Conservation (phyloP, 805 yeast species). For the Millerago galiae region DNA sequence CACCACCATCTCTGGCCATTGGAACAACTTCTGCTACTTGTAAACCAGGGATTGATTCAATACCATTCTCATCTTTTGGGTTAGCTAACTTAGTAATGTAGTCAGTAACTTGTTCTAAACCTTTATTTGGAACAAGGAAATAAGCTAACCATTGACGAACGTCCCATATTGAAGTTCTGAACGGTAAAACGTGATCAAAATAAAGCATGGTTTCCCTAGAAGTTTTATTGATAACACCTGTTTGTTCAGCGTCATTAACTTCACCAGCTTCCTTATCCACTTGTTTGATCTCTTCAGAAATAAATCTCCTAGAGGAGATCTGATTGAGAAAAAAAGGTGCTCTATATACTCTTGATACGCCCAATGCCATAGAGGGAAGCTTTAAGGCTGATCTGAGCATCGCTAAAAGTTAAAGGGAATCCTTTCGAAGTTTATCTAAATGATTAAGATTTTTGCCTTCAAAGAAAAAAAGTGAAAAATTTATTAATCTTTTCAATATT, state of each 20-base stretch:
- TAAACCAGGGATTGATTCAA: slow-evolving; percentile 33
- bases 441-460: neutral
- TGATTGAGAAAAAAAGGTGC: neutral
- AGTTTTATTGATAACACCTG: slow-evolving; percentile 50
- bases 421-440: neutral
- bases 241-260: slow-evolving; percentile 44
- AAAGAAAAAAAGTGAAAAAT: neutral
- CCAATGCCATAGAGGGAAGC: neutral
- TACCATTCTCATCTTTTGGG: slow-evolving; percentile 22
- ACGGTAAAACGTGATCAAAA: slow-evolving; percentile 50
- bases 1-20: slow-evolving; percentile 85
- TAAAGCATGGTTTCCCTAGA: slow-evolving; percentile 46
- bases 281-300: slow-evolving; percentile 34
- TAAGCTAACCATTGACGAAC: slow-evolving; percentile 37
- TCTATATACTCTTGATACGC: neutral
- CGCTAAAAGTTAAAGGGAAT: neutral
- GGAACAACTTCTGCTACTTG: slow-evolving; percentile 58
- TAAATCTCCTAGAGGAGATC: slow-evolving; percentile 20
- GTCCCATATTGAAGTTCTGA: slow-evolving; percentile 39
- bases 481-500: neutral
- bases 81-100: slow-evolving; percentile 34
- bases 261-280: slow-evolving; percentile 49
- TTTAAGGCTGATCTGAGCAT: neutral
- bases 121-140: slow-evolving; percentile 28
- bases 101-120: slow-evolving; percentile 33